Evolutionary conservation across 2,329 filamentous ascomycete species (phyloP).

Genomic region (Corinectria fuckeliana): DNA sequence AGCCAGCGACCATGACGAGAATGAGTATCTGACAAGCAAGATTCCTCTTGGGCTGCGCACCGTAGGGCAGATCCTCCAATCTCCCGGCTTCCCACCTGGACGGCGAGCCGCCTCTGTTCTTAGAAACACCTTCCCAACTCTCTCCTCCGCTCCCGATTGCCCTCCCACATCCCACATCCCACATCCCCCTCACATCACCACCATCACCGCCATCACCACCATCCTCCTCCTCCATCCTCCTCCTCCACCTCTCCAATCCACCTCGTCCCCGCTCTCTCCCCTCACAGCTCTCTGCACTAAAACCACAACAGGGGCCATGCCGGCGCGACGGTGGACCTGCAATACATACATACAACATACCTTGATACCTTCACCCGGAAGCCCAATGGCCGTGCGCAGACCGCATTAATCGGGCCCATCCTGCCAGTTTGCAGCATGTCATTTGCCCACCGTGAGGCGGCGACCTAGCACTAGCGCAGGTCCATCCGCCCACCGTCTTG

Average conservation of each 20-base stretch:
- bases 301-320: slow-evolving; percentile 15
- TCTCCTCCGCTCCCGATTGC: background rate
- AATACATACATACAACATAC: no score
- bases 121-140: slow-evolving; percentile 26
- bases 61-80: slow-evolving; percentile 35
- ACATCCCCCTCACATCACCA: background rate
- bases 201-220: background rate
- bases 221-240: background rate
- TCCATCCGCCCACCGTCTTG: slow-evolving; percentile 35
- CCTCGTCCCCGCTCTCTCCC: slow-evolving; percentile 13
- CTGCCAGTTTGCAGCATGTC: slow-evolving; percentile 24
- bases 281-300: background rate
- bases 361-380: slow-evolving; percentile 6
- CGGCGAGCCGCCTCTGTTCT: slow-evolving; percentile 32
- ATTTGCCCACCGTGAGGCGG: slow-evolving; percentile 28
- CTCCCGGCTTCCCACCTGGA: slow-evolving; percentile 21
- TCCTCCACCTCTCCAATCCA: background rate
- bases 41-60: slow-evolving; percentile 22
- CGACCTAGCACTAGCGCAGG: slow-evolving; percentile 37
- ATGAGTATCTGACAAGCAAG: slow-evolving; percentile 18
- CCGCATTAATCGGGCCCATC: slow-evolving; percentile 18
- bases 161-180: background rate
- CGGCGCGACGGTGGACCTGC: slow-evolving; percentile 13
- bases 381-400: slow-evolving; percentile 15
- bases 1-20: background rate